Percentiles rank a stretch among this genome's conserved stretches.
Evolutionary conservation across 352 stramenopile genomes (phyloP).

Genomic region (Blastocystis sp.): DNA sequence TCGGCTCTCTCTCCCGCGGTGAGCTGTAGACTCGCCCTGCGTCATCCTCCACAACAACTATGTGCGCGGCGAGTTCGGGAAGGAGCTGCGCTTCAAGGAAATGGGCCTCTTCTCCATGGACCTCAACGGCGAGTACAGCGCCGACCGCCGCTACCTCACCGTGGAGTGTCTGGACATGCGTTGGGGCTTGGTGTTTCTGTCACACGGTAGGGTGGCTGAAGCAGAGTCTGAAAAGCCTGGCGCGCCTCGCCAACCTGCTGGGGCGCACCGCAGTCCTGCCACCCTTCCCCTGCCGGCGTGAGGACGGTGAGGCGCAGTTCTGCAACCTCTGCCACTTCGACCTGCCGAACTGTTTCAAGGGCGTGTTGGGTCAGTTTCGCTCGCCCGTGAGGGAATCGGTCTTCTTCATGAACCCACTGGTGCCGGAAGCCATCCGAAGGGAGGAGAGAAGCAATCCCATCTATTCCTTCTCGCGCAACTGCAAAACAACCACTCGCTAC

Average conservation of each 20-base stretch:
- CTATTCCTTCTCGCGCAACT: background rate
- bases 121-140: slow-evolving; percentile 7
- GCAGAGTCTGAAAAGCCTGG: background rate
- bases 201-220: background rate
- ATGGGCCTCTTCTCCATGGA: slow-evolving; percentile 45
- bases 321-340: slow-evolving; percentile 57
- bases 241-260: slow-evolving; percentile 25
- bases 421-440: background rate
- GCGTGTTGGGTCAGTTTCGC: background rate
- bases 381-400: background rate
- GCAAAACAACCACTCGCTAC: no score
- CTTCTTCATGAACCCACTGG: background rate
- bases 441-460: background rate
- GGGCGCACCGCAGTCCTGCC: slow-evolving; percentile 25
- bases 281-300: background rate
- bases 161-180: background rate
- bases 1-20: background rate
- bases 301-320: background rate
- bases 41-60: slow-evolving; percentile 64
- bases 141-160: background rate
- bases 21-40: background rate
- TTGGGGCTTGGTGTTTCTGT: background rate
- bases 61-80: slow-evolving; percentile 16
- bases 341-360: background rate
- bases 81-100: slow-evolving; percentile 44